Conservation (phyloP, 2,329 filamentous ascomycete genomes). For the Aspergillus versicolor region DNA sequence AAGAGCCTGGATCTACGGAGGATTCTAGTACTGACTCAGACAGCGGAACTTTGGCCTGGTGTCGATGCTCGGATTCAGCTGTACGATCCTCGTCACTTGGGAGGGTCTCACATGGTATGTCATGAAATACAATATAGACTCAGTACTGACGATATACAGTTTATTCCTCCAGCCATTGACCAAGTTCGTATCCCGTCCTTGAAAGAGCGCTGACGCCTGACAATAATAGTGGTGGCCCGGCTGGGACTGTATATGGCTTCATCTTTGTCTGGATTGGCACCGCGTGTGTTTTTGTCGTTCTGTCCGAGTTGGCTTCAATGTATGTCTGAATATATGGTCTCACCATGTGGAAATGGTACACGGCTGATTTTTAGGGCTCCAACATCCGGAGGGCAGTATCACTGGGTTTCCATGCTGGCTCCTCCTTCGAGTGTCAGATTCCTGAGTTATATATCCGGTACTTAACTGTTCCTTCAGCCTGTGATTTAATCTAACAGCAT, state of each 20-base stretch:
- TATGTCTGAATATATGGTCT: slow-evolving; percentile 7
- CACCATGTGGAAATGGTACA: too few relatives aligned
- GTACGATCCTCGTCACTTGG: slow-evolving; percentile 24
- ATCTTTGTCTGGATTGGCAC: slow-evolving; percentile 34
- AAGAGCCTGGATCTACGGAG: not conserved
- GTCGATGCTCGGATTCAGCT: slow-evolving; percentile 23
- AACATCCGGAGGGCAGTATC: slow-evolving; percentile 40
- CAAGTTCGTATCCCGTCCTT: slow-evolving; percentile 4
- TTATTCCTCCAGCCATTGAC: slow-evolving; percentile 11
- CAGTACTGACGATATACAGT: not conserved
- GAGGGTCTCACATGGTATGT: slow-evolving; percentile 20
- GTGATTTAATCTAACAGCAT: not conserved
- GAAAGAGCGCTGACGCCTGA: not conserved
- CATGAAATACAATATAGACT: not conserved
- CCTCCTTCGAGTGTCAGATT: slow-evolving; percentile 33
- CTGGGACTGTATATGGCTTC: slow-evolving; percentile 32
- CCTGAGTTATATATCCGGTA: slow-evolving; percentile 40
- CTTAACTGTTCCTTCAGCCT: not conserved
- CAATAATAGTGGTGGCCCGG: slow-evolving; percentile 32
- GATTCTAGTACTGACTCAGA: not conserved
- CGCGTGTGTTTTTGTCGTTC: slow-evolving; percentile 23
- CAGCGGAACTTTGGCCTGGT: slow-evolving; percentile 24
- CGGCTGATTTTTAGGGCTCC: slow-evolving; percentile 25
- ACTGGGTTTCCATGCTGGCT: slow-evolving; percentile 43
- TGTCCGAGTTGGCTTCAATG: slow-evolving; percentile 36